Percentiles rank a stretch among this genome's conserved stretches.
Conservation (phyloP, 2,329 filamentous ascomycete species). For the Arachnomyces sp. region DNA sequence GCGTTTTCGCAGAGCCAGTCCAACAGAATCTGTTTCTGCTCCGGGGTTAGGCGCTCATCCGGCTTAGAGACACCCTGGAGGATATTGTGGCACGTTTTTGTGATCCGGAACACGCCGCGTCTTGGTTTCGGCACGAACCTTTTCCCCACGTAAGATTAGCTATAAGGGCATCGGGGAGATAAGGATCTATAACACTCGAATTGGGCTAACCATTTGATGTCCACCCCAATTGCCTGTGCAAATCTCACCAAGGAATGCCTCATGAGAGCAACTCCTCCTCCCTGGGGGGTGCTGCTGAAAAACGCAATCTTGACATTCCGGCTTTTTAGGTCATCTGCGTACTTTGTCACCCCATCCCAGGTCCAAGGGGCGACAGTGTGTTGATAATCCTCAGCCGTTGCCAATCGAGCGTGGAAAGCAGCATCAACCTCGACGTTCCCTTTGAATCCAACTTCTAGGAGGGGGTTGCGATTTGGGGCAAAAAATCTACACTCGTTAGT, state of each 20-base stretch:
- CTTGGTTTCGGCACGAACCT: slow-evolving; percentile 69
- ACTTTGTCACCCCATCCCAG: slow-evolving; percentile 58
- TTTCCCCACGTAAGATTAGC: slow-evolving; percentile 4
- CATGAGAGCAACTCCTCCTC: slow-evolving; percentile 77
- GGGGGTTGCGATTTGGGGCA: slow-evolving; percentile 61
- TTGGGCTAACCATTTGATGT: slow-evolving; percentile 60
- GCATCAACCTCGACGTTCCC: slow-evolving; percentile 65
- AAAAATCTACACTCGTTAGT: slow-evolving; percentile 48
- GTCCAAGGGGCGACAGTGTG: slow-evolving; percentile 53
- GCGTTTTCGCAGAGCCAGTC: slow-evolving; percentile 69
- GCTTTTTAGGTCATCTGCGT: slow-evolving; percentile 53
- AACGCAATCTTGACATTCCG: slow-evolving; percentile 63
- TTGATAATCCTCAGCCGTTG: slow-evolving; percentile 50
- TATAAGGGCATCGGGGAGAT: slow-evolving; percentile 13
- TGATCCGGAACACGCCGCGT: slow-evolving; percentile 71
- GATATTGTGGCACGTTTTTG: slow-evolving; percentile 84
- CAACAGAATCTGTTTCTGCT: slow-evolving; percentile 55
- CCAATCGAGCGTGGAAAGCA: slow-evolving; percentile 54
- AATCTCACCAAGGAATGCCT: slow-evolving; percentile 69
- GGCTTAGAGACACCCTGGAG: slow-evolving; percentile 67
- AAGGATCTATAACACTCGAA: slow-evolving; percentile 24
- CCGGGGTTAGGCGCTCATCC: slow-evolving; percentile 53
- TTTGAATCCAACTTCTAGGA: slow-evolving; percentile 57
- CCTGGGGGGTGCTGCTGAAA: slow-evolving; percentile 72
- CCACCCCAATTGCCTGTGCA: slow-evolving; percentile 55